Conservation (phyloP, 495 filamentous ascomycete species). For the Aspergillus biplanus region DNA sequence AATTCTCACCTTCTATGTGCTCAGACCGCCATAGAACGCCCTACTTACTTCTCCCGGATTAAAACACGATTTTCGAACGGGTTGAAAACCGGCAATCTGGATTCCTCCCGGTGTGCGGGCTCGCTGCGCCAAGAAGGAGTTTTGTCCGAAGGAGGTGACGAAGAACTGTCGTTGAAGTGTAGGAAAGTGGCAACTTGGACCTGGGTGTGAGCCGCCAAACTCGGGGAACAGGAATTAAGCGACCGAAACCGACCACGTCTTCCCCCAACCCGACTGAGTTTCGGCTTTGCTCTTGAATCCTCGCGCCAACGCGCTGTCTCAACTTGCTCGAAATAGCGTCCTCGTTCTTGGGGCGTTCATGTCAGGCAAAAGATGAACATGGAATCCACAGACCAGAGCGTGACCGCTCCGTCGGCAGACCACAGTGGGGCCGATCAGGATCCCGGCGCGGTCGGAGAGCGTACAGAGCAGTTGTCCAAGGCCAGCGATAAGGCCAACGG, state of each 20-base stretch:
- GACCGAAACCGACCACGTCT: slow-evolving; percentile 15
- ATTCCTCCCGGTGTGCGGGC: slow-evolving; percentile 18
- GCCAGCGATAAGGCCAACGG: slow-evolving; percentile 56
- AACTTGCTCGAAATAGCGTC: not conserved
- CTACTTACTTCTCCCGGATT: slow-evolving; percentile 20
- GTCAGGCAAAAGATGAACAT: slow-evolving; percentile 51
- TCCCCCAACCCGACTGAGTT: not conserved
- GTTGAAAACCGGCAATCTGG: slow-evolving; percentile 22
- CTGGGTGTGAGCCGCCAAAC: slow-evolving; percentile 2
- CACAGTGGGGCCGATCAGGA: slow-evolving; percentile 53
- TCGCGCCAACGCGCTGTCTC: slow-evolving; percentile 3
- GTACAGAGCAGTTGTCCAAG: slow-evolving; percentile 42
- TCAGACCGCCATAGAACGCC: slow-evolving; percentile 15
- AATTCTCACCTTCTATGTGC: slow-evolving; percentile 22
- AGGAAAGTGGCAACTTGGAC: slow-evolving; percentile 12
- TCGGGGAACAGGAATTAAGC: slow-evolving; percentile 17
- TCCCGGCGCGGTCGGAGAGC: slow-evolving; percentile 54
- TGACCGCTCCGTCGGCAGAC: slow-evolving; percentile 48
- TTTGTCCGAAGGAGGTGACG: slow-evolving; percentile 14
- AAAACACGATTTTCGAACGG: not conserved
- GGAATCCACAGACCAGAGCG: slow-evolving; percentile 53
- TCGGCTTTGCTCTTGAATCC: not conserved
- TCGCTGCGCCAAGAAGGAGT: slow-evolving; percentile 19
- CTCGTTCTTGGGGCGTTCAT: slow-evolving; percentile 27
- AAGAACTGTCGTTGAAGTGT: slow-evolving; percentile 11